Evolutionary conservation across 2,329 filamentous ascomycete genomes (phyloP).

Genomic region (Orbilia ellipsospora): DNA sequence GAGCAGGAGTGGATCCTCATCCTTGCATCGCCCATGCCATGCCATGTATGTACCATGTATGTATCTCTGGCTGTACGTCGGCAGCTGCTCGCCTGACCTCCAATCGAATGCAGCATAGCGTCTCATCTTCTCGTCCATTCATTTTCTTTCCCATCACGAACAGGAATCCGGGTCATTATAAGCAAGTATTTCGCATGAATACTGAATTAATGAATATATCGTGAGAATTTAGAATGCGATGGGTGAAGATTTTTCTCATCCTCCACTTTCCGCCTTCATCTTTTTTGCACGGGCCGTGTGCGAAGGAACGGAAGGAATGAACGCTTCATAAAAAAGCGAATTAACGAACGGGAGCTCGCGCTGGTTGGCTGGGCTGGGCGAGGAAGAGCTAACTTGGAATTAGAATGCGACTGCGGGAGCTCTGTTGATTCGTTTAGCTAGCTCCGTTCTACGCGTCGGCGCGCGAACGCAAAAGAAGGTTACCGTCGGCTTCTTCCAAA

Average conservation of each 20-base stretch:
- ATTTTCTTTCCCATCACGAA: too few relatives aligned
- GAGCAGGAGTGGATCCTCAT: not conserved
- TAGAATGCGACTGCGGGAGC: not conserved
- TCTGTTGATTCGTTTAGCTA: not conserved
- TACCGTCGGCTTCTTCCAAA: constrained; percentile 7
- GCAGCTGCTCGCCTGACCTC: constrained; percentile 25
- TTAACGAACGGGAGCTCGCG: too few relatives aligned
- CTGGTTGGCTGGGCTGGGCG: too few relatives aligned
- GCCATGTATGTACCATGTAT: too few relatives aligned
- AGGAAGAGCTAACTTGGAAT: too few relatives aligned
- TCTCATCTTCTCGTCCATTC: not conserved
- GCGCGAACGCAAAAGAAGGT: not conserved
- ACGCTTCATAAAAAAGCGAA: not conserved
- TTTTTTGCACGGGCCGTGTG: not conserved
- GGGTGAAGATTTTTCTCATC: not conserved
- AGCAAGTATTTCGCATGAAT: too few relatives aligned
- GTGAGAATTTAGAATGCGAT: too few relatives aligned
- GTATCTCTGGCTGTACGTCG: too few relatives aligned
- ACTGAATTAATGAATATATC: too few relatives aligned
- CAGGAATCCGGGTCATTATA: too few relatives aligned
- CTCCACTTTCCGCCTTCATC: not conserved
- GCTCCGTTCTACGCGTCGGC: not conserved
- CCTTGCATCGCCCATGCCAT: too few relatives aligned
- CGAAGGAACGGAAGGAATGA: not conserved
- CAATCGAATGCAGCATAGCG: constrained; percentile 25